Evolutionary conservation across 192 early-diverging fungal species (phyloP).

Genomic region (Entomortierella chlamydospora): DNA sequence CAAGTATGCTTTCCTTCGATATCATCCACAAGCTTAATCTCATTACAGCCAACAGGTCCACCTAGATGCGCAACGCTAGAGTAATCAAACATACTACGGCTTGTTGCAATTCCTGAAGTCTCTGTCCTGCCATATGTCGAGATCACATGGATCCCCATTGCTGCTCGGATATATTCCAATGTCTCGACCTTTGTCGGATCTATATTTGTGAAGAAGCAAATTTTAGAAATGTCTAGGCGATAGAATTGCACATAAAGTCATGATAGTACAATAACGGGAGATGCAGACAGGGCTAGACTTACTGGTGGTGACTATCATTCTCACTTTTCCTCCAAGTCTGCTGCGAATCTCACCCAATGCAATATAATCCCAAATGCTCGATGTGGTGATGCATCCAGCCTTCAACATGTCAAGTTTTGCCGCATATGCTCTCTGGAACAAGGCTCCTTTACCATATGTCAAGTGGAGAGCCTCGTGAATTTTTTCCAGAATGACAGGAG

Average conservation of each 20-base stretch:
- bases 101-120: slow-evolving; percentile 34
- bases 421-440: slow-evolving; percentile 32
- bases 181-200: slow-evolving; percentile 45
- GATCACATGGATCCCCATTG: slow-evolving; percentile 44
- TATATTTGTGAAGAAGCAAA: slow-evolving; percentile 7
- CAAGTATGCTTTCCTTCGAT: slow-evolving; percentile 53
- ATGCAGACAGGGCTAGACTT: too few relatives aligned
- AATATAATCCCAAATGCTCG: slow-evolving; percentile 50
- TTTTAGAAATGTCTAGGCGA: too few relatives aligned
- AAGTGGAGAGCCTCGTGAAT: slow-evolving; percentile 42
- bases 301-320: slow-evolving; percentile 44
- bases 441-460: slow-evolving; percentile 37
- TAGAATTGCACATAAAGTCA: too few relatives aligned
- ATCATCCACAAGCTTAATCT: slow-evolving; percentile 73
- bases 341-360: slow-evolving; percentile 35
- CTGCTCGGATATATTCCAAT: slow-evolving; percentile 30
- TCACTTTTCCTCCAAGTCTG: slow-evolving; percentile 39
- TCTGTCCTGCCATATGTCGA: slow-evolving; percentile 44
- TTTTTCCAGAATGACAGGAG: slow-evolving; percentile 44
- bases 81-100: slow-evolving; percentile 49
- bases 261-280: background rate
- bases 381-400: slow-evolving; percentile 19
- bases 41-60: slow-evolving; percentile 68
- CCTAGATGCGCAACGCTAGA: slow-evolving; percentile 62
- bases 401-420: slow-evolving; percentile 25